Base-by-base conservation (phyloP, 2,329 filamentous ascomycete genomes). In the Botryotinia calthae region DNA sequence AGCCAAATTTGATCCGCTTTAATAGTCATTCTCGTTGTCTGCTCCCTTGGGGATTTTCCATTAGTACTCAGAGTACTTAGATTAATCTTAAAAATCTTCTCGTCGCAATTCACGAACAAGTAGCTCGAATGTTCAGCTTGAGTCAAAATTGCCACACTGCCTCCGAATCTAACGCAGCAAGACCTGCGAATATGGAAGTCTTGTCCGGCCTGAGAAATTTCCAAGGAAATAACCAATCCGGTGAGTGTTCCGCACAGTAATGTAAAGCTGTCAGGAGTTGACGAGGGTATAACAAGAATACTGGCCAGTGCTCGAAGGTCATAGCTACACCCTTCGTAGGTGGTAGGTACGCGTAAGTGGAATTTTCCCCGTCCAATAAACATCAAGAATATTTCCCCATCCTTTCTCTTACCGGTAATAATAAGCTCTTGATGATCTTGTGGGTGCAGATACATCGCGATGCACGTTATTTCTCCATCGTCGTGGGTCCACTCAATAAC, bases 41-140 rank as follows among this genome's bases (percentile, higher is more conserved):
- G 31, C 28, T 25, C 20, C 14, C 2, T 25, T 18, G 12, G 5
- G 1, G 18, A 31, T 25, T 16, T 67, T 42, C n/a, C 48, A 10
- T 42, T 2, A 16, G 20, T n/a, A n/a, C 34, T 63, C 51, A 37
- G 18, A 67, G n/a, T 46, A n/a, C 73, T 73, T 2, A 73, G 69
- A n/a, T 37, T 72, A 8, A 81, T 59, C 22, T 66, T 70, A 58
- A 76, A 81, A 2, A 89, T 79, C 18, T 78, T 82, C 20, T 84
- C 83, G 54, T 88, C 86, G 73, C 86, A 89, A 56, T 82, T 86
- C 18, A 84, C 82, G 18, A 89, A 82, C 2, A 84, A 81, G 4
- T 82, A 80, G 34, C 77, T 72, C 20, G 70, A 64, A n/a, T 71
- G 73, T 20, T 59, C 58, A 22, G 48, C 48, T 46, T 75, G 70